phyloP scores from a whole-genome alignment of 345 rosid genomes.

The Hibiscus tridactylites region DNA sequence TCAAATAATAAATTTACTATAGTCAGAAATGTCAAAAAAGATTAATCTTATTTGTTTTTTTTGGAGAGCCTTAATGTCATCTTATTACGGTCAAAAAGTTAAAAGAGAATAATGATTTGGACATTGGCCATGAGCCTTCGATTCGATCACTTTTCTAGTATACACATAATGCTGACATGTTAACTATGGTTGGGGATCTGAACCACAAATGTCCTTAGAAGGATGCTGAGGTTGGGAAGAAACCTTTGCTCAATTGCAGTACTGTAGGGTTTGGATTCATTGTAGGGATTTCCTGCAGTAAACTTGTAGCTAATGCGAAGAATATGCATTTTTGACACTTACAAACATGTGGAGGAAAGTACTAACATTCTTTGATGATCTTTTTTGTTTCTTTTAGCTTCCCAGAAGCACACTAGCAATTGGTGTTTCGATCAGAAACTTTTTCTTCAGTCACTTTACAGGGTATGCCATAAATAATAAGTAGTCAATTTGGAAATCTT shows the following conservation, averaged over 20 bases:
- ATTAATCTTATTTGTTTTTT: no score
- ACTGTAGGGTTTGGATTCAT: no score
- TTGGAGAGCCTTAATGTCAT: neutral
- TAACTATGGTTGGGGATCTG: neutral
- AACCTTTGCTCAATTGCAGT: no score
- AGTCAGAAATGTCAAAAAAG: neutral
- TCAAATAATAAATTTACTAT: neutral
- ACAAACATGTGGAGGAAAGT: neutral
- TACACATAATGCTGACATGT: no score
- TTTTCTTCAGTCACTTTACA: conserved; percentile 73
- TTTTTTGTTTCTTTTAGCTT: conserved; percentile 27
- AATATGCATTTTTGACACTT: neutral
- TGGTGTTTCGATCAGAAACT: conserved; percentile 78
- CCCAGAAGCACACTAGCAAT: conserved; percentile 40
- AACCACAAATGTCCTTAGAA: neutral
- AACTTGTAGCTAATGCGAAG: no score
- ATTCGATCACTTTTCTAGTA: no score
- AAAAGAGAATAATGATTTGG: no score
- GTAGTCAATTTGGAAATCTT: neutral
- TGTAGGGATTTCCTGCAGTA: neutral
- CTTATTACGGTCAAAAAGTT: neutral
- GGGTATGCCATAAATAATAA: conserved; percentile 35
- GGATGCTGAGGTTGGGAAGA: no score
- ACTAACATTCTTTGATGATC: neutral
- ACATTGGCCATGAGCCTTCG: no score